These are phyloP conservation scores for Jaapia argillacea DNA, from an alignment of 768 basidiomycete genomes.

Conservation along the genomic window DNA sequence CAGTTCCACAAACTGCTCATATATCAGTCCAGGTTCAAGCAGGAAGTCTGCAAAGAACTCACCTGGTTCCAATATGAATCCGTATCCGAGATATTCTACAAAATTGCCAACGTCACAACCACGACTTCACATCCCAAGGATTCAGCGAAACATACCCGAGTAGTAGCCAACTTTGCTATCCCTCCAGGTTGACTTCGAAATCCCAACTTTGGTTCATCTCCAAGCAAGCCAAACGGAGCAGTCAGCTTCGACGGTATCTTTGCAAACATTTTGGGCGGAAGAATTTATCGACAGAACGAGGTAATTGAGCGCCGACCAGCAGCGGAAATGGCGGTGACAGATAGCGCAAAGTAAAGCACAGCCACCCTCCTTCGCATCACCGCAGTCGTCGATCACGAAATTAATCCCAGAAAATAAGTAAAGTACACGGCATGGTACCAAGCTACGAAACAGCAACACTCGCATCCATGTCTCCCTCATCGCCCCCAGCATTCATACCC, in stretches of 20 bases:
- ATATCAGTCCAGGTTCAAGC: neutral
- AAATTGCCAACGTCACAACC: conserved; percentile 5
- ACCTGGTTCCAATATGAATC: conserved; percentile 93
- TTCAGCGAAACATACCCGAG: conserved; percentile 50
- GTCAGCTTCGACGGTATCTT: conserved; percentile 65
- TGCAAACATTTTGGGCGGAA: conserved; percentile 68
- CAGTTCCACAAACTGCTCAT: conserved; percentile 59
- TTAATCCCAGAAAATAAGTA: neutral
- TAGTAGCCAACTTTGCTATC: conserved; percentile 62
- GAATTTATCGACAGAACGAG: no score
- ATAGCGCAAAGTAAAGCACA: no score
- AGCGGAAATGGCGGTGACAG: no score
- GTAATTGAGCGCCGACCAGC: no score
- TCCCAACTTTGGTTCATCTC: conserved; percentile 82
- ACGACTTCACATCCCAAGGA: neutral
- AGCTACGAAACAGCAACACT: no score
- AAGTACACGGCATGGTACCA: no score
- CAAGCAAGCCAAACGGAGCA: conserved; percentile 67
- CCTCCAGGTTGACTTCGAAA: conserved; percentile 80
- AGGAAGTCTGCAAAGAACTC: conserved; percentile 15
- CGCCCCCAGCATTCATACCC: conserved; percentile 18
- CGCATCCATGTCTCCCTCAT: neutral
- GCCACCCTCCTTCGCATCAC: no score
- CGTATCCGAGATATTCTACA: conserved; percentile 59
- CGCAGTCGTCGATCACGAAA: no score